These are phyloP conservation scores for Posidonia australis DNA, from an alignment of 106 monocot species.

Conservation along the genomic window DNA sequence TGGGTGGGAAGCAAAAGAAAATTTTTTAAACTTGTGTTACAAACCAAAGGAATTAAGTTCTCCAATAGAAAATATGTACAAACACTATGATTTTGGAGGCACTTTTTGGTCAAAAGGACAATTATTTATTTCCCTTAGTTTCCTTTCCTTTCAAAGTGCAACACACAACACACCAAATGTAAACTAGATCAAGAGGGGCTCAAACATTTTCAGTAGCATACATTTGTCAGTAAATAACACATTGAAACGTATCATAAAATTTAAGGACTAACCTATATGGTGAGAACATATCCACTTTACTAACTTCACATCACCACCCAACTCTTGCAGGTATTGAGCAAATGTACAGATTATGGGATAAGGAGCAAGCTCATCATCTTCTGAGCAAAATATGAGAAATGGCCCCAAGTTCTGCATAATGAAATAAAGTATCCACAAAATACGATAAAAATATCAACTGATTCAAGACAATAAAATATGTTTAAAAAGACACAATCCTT, in stretches of 20 bases:
- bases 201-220: not conserved
- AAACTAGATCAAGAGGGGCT: not conserved
- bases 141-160: too few species aligned
- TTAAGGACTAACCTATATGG: slow-evolving; percentile 47
- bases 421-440: not conserved
- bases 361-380: slow-evolving; percentile 59
- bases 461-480: not conserved
- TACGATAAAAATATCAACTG: not conserved
- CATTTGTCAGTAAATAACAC: not conserved
- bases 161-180: too few species aligned
- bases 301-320: slow-evolving; percentile 68
- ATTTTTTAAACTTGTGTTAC: too few species aligned
- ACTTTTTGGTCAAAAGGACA: too few species aligned
- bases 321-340: slow-evolving; percentile 43
- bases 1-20: too few species aligned
- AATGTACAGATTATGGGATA: slow-evolving; percentile 38
- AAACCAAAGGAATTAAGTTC: too few species aligned
- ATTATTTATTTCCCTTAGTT: too few species aligned
- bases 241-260: too few species aligned
- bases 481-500: slow-evolving; percentile 13
- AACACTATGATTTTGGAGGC: too few species aligned
- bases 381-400: slow-evolving; percentile 60
- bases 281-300: slow-evolving; percentile 54
- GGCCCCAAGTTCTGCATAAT: slow-evolving; percentile 50
- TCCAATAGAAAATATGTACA: too few species aligned